Conservation (phyloP, 108 stramenopile genomes). For the Pelagomonas calceolata region DNA sequence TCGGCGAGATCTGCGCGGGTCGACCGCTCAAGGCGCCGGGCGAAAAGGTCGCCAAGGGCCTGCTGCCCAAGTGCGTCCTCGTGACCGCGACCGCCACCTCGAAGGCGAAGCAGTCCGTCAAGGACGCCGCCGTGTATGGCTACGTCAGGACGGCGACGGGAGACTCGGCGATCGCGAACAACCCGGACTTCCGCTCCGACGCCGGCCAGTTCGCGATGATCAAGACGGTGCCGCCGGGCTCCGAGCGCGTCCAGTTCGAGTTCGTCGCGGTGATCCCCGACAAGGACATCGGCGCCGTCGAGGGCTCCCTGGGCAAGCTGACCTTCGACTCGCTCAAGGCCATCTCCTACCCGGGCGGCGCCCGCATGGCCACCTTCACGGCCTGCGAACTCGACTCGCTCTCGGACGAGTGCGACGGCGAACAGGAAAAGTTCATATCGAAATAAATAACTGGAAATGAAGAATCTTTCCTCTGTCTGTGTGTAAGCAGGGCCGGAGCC, state of each 20-base stretch:
- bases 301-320: background rate
- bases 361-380: background rate
- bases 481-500: too few species aligned
- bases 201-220: conserved; percentile 17
- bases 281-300: too few species aligned
- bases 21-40: background rate
- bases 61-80: background rate
- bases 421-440: background rate
- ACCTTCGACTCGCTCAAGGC: background rate
- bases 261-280: conserved; percentile 9
- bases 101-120: background rate
- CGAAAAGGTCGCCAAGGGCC: background rate
- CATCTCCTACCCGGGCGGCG: conserved; percentile 1
- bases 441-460: too few species aligned
- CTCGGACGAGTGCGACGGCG: conserved; percentile 1
- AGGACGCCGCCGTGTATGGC: background rate
- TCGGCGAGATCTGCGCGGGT: background rate
- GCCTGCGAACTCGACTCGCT: background rate
- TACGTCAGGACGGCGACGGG: conserved; percentile 7
- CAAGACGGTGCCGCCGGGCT: conserved; percentile 4
- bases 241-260: background rate
- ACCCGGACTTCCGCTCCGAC: conserved; percentile 15
- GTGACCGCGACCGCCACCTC: background rate
- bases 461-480: too few species aligned
- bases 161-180: conserved; percentile 3